Evolutionary conservation across 2,329 filamentous ascomycete genomes (phyloP), one percentile per base, ranked within the genome.

Genomic region (Cercospora sp.): DNA sequence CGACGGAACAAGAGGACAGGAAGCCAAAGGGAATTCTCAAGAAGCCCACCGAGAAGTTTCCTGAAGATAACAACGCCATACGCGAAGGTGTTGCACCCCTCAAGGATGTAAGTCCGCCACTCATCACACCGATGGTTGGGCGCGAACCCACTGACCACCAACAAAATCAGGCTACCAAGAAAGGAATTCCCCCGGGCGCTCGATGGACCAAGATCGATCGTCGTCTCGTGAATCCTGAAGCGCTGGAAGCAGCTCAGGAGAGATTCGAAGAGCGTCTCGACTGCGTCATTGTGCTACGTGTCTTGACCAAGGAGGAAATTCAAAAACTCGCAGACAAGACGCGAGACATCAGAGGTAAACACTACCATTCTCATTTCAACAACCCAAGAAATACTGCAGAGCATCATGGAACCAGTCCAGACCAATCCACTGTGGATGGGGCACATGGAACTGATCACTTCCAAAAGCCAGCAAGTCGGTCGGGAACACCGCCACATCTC

Each of bases 141-240:
- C 8, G 6, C 30, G 23, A 58, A 16, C 12, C 23, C 53, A 48
- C 60, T 28, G 58, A 16, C 61, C 71, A 71, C 58, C 72, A 53
- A 13, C 28, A 8, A 39, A n/a, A 30, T 36, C 59, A 78, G 77
- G 75, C 76, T 5, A 76, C 71, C 30, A 76, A 77, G 64, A 78
- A 78, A 66, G 79, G 78, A 59, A 80, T 80, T 26, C 83, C 83
- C 4, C 81, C 89, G 0, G 91, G 91, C 66, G 94, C 94, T 36
- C 87, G 93, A 64, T 97, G 94, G 94, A 97, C 94, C 58, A 96
- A 95, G 82, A 94, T 98, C 76, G 92, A 91, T 77, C 89, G 94
- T 66, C 89, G 90, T 72, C 86, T 96, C 65, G 94, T 98, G 74
- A 97, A 96, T 73, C 93, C 94, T 0, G 91, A 94, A 73, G 93